Evolutionary conservation across 129 eudicot species (phyloP).

Genomic region (Tagetes patula): DNA sequence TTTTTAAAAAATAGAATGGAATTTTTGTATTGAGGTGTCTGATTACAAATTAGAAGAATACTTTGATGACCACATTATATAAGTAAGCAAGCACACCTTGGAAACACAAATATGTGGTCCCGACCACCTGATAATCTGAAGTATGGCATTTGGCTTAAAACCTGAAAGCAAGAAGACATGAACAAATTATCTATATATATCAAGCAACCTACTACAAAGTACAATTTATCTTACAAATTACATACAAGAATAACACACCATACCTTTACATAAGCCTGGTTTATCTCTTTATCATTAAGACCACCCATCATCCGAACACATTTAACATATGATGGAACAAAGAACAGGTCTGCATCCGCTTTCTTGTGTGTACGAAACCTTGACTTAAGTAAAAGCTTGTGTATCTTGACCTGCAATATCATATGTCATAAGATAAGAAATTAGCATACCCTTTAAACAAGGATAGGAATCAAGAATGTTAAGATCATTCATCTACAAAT

Average conservation of each 20-base stretch:
- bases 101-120: conserved; percentile 90
- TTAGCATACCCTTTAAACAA: not conserved
- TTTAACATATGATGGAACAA: conserved; percentile 81
- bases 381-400: conserved; percentile 75
- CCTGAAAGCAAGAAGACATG: conserved; percentile 56
- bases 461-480: not conserved
- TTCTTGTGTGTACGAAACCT: conserved; percentile 74
- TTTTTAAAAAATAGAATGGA: not conserved
- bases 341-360: conserved; percentile 84
- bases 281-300: conserved; percentile 82
- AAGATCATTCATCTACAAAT: not conserved
- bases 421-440: conserved; percentile 13
- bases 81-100: conserved; percentile 53
- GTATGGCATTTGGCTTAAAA: conserved; percentile 91
- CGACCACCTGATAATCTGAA: conserved; percentile 92
- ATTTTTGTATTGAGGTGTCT: not conserved
- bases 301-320: conserved; percentile 97
- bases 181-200: not conserved
- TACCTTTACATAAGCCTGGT: conserved; percentile 87
- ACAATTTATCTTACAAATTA: conserved; percentile 1
- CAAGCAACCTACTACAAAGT: not conserved
- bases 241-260: not conserved
- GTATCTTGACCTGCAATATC: conserved; percentile 76
- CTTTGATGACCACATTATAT: not conserved
- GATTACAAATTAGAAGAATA: not conserved